phyloP scores from a whole-genome alignment of 768 basidiomycete species.

The Hydnomerulius pinastri region DNA sequence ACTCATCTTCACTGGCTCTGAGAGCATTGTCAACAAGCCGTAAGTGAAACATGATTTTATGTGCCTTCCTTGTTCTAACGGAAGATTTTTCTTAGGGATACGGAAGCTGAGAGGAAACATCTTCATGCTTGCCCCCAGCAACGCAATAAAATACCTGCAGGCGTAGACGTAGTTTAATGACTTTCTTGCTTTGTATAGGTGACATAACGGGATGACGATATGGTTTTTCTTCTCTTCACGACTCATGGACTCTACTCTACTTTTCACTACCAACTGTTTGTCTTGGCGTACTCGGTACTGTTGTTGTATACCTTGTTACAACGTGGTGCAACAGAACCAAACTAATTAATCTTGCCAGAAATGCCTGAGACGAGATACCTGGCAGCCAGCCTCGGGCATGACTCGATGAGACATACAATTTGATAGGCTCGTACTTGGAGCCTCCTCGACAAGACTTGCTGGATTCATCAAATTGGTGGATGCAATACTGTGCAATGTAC shows the following conservation, averaged over 20 bases:
- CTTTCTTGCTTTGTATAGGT: too few relatives aligned
- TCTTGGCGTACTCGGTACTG: background rate
- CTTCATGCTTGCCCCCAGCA: slow-evolving; percentile 8
- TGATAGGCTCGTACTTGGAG: too few relatives aligned
- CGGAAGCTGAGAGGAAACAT: slow-evolving; percentile 16
- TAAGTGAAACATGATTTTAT: slow-evolving; percentile 22
- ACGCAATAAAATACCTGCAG: background rate
- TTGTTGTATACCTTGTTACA: background rate
- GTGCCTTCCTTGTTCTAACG: background rate
- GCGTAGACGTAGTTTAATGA: slow-evolving; percentile 12
- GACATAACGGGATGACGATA: background rate
- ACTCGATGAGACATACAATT: too few relatives aligned
- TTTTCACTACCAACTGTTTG: background rate
- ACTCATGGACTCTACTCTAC: background rate
- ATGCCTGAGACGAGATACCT: too few relatives aligned
- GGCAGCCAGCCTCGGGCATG: too few relatives aligned
- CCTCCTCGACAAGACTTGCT: too few relatives aligned
- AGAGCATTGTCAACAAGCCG: slow-evolving; percentile 57
- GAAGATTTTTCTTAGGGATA: slow-evolving; percentile 9
- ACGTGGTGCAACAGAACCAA: background rate
- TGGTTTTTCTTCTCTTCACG: background rate
- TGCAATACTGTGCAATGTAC: too few relatives aligned
- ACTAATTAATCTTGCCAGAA: too few relatives aligned
- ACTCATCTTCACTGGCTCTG: slow-evolving; percentile 56
- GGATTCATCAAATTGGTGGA: too few relatives aligned